These are phyloP conservation scores for Blastobotrys indianensis DNA, from an alignment of 1,139 yeast species.

Conservation along the genomic window DNA sequence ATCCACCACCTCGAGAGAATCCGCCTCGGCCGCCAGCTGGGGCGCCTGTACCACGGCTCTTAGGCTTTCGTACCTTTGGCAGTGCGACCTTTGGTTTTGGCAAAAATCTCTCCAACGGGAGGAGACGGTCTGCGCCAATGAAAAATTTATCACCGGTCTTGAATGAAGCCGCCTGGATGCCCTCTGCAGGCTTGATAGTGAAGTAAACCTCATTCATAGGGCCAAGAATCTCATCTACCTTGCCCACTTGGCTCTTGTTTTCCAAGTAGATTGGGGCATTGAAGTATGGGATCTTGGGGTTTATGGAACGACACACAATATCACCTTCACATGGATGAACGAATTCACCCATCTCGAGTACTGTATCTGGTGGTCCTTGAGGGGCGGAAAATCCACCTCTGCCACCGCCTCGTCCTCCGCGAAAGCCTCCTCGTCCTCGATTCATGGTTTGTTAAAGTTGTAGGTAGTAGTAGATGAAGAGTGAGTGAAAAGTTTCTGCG, in stretches of 20 bases:
- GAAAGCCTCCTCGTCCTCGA: slow-evolving; percentile 41
- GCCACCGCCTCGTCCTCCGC: slow-evolving; percentile 38
- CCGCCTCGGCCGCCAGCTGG: slow-evolving; percentile 38
- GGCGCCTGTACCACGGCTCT: slow-evolving; percentile 44
- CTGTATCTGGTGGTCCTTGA: slow-evolving; percentile 91
- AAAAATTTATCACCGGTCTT: slow-evolving; percentile 93
- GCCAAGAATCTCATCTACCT: slow-evolving; percentile 96
- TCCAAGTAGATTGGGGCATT: slow-evolving; percentile 97
- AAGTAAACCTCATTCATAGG: slow-evolving; percentile 95
- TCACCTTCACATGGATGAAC: slow-evolving; percentile 95
- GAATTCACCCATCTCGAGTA: slow-evolving; percentile 87
- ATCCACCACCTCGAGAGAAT: slow-evolving; percentile 39
- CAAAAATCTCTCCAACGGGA: slow-evolving; percentile 91
- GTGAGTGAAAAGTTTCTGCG: slow-evolving; percentile 9
- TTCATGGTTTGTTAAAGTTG: slow-evolving; percentile 19
- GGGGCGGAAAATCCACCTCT: slow-evolving; percentile 52
- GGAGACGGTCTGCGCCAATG: slow-evolving; percentile 90
- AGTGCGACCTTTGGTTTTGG: slow-evolving; percentile 89
- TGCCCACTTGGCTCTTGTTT: slow-evolving; percentile 88
- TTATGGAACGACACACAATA: slow-evolving; percentile 91
- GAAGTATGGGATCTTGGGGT: slow-evolving; percentile 93
- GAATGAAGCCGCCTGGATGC: slow-evolving; percentile 89
- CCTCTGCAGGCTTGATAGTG: slow-evolving; percentile 93
- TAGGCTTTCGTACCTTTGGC: slow-evolving; percentile 63
- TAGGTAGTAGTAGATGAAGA: not conserved